Evolutionary conservation across 768 basidiomycete genomes (phyloP), one percentile per base, ranked within the genome.

Genomic region (Lyophyllum atratum): DNA sequence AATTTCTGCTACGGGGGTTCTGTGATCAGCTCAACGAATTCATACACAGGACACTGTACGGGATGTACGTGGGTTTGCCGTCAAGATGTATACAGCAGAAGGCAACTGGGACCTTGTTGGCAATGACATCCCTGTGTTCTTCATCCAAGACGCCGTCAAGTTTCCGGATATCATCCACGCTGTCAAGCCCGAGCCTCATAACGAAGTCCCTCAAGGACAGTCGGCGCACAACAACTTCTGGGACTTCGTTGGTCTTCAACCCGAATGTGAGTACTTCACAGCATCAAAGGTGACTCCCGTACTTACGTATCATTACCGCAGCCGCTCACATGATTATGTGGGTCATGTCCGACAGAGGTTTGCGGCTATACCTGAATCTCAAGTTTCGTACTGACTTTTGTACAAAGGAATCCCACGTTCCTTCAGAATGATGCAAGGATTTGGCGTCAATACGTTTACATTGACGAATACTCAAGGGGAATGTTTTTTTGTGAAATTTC

Each of bases 81-180:
- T 80, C 51, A 87, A 93, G 65, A 54, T 64, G 37, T 64, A 64
- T 12, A 62, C 61, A 0, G 51, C 59, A 10, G 61, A 62, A 45
- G 60, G 58, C 4, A 93, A 91, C 62, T 90, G 88, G 88, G 93
- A 95, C 65, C 73, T 95, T 31, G 92, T 93, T 33, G 90, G 85
- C n/a, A 91, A 92, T 64, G 78, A 92, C 61, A 86, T 90, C 33
- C 90, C 92, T 8, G 84, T 93, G 21, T 92, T 93, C 76, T 87
- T 90, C 73, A 86, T 93, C 49, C 87, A 89, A 65, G 87, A 90
- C 58, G 85, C 85, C 1, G 85, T 92, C 71, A 89, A 94, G 70
- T 95, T 95, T 68, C 89, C 90, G 14, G 93, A 95, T 65, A 72
- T 95, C 50, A 77, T 94, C 31, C 93, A 95, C 66, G 87, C 93